Evolutionary conservation across 2,329 filamentous ascomycete species (phyloP).

Genomic region (Volutella citrinella): DNA sequence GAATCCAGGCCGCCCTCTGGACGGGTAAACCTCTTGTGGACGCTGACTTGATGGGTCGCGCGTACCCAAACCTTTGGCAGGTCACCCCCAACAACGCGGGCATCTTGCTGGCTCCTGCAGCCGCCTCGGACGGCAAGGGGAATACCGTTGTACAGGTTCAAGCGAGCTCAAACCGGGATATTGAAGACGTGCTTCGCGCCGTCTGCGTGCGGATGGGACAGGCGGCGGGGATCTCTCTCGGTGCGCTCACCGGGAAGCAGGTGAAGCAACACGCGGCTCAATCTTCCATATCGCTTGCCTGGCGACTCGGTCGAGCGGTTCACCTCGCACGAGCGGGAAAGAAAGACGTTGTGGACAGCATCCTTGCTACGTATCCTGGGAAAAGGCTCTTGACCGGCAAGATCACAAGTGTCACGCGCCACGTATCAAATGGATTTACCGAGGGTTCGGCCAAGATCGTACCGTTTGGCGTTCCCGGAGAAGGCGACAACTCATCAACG

Average conservation of each 20-base stretch:
- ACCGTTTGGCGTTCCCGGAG: neutral
- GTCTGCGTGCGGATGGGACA: conserved; percentile 6
- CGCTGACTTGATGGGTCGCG: conserved; percentile 15
- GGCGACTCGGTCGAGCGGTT: conserved; percentile 2
- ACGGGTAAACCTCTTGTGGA: conserved; percentile 7
- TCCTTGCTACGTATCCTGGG: conserved; percentile 1
- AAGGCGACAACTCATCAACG: neutral
- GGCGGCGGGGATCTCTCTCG: conserved; percentile 3
- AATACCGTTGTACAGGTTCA: conserved; percentile 5
- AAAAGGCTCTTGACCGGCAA: conserved; percentile 5
- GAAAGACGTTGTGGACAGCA: conserved; percentile 1
- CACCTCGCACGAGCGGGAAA: neutral
- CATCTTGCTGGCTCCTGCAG: conserved; percentile 1
- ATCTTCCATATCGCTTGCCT: conserved; percentile 2
- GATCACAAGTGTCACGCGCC: conserved; percentile 2
- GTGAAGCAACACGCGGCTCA: neutral
- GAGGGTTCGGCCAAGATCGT: conserved; percentile 4
- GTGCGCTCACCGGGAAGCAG: conserved; percentile 1
- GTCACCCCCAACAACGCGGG: conserved; percentile 6
- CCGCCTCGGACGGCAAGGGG: conserved; percentile 7
- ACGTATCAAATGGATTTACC: conserved; percentile 2
- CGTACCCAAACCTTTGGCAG: conserved; percentile 14
- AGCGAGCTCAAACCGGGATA: neutral
- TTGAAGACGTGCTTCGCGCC: conserved; percentile 4
- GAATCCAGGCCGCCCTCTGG: conserved; percentile 2